Evolutionary conservation across 176 grass and related monocot species (phyloP).

Genomic region (Cenchrus fungigraminus): DNA sequence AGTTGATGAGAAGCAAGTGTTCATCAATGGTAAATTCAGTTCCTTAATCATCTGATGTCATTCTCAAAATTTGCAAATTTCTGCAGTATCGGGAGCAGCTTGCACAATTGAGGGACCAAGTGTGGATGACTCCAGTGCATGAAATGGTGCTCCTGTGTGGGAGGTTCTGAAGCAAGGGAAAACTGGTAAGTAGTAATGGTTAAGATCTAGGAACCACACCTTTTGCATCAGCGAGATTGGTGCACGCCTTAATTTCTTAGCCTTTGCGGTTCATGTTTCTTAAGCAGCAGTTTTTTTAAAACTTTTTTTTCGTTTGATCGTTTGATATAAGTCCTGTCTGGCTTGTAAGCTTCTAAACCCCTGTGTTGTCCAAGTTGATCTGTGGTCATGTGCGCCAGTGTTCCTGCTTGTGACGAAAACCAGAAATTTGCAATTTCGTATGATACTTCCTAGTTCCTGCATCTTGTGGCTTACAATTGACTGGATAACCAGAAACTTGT

Average conservation of each 20-base stretch:
- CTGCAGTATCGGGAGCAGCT: neutral
- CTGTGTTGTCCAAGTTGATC: neutral
- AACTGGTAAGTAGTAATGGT: neutral
- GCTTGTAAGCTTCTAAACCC: neutral
- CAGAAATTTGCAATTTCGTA: neutral
- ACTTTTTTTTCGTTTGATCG: neutral
- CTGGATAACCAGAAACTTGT: too few species aligned
- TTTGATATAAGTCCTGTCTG: too few species aligned
- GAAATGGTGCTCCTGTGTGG: neutral
- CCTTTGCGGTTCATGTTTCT: too few species aligned
- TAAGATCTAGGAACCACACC: too few species aligned
- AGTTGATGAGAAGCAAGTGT: too few species aligned
- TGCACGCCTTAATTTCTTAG: too few species aligned
- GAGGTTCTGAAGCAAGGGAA: neutral
- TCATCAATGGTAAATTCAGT: too few species aligned
- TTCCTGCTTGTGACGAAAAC: neutral
- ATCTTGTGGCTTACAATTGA: too few species aligned
- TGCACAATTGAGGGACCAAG: neutral
- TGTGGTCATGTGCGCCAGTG: neutral
- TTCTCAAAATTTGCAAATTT: neutral
- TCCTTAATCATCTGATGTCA: neutral
- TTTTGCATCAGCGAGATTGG: too few species aligned
- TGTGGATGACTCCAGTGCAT: neutral
- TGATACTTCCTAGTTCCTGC: neutral
- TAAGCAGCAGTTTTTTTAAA: neutral